Conservation (phyloP, 1,139 yeast genomes). For the Yamadazyma diospyri region DNA sequence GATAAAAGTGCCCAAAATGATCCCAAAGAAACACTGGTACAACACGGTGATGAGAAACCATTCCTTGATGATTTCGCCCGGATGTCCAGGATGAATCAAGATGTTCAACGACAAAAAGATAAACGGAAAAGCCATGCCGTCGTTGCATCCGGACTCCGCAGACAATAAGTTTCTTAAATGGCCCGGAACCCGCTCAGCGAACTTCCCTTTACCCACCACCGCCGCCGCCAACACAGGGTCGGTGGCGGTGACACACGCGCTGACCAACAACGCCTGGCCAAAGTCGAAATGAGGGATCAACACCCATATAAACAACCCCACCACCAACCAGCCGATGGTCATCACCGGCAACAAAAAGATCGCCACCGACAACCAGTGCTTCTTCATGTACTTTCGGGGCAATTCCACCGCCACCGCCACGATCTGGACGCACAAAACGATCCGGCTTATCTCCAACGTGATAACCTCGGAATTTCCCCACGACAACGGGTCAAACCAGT, state of each 20-base stretch:
- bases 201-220: constrained; percentile 95
- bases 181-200: constrained; percentile 96
- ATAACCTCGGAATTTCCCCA: constrained; percentile 92
- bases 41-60: constrained; percentile 80
- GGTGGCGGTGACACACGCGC: constrained; percentile 96
- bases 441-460: constrained; percentile 84
- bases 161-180: constrained; percentile 85
- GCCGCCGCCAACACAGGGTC: constrained; percentile 98
- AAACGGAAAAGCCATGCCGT: constrained; percentile 98
- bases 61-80: constrained; percentile 70
- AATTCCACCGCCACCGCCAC: constrained; percentile 97
- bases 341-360: constrained; percentile 83
- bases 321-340: constrained; percentile 91
- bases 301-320: constrained; percentile 82
- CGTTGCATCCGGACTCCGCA: constrained; percentile 97
- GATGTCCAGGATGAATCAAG: constrained; percentile 62
- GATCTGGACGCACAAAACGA: constrained; percentile 87
- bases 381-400: constrained; percentile 88
- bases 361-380: constrained; percentile 83
- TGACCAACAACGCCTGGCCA: constrained; percentile 70
- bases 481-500: constrained; percentile 81
- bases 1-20: constrained; percentile 67
- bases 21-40: constrained; percentile 87
- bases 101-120: constrained; percentile 71
- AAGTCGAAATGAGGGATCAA: constrained; percentile 81